Conservation (phyloP, 164 flowering plant species). For the Dillenia suffruticosa region DNA sequence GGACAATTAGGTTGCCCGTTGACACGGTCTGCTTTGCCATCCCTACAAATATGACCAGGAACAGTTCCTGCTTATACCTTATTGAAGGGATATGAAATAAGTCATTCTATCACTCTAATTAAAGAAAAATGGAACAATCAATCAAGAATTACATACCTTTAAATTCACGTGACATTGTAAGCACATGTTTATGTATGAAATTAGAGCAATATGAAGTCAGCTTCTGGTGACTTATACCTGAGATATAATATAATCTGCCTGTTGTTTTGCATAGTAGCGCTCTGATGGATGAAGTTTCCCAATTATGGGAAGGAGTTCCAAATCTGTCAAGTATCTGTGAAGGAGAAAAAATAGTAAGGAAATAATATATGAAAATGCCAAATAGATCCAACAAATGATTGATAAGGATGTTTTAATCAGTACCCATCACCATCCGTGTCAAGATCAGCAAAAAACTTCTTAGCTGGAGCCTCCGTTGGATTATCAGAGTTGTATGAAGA, state of each 20-base stretch:
- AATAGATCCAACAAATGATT: not conserved
- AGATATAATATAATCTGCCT: conserved; percentile 77
- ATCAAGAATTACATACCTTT: not conserved
- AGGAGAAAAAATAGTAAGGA: conserved; percentile 3
- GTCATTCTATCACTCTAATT: no score
- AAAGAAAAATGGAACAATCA: not conserved
- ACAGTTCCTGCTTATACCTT: no score
- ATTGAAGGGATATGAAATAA: no score
- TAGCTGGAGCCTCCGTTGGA: conserved; percentile 69
- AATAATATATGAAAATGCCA: conserved; percentile 1
- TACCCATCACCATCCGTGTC: conserved; percentile 94
- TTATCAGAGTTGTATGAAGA: conserved; percentile 46
- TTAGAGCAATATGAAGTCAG: no score
- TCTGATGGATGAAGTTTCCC: conserved; percentile 94
- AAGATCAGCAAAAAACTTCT: conserved; percentile 60
- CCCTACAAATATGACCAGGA: no score
- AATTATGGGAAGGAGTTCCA: conserved; percentile 66
- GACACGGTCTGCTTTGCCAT: no score
- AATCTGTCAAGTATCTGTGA: conserved; percentile 61
- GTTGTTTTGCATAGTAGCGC: conserved; percentile 92
- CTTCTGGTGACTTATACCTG: conserved; percentile 46
- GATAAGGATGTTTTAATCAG: not conserved
- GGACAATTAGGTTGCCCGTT: no score
- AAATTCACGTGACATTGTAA: not conserved
- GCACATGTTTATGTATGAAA: no score